phyloP scores from a whole-genome alignment of 495 filamentous ascomycete genomes.

The Schizothecium vesticola region DNA sequence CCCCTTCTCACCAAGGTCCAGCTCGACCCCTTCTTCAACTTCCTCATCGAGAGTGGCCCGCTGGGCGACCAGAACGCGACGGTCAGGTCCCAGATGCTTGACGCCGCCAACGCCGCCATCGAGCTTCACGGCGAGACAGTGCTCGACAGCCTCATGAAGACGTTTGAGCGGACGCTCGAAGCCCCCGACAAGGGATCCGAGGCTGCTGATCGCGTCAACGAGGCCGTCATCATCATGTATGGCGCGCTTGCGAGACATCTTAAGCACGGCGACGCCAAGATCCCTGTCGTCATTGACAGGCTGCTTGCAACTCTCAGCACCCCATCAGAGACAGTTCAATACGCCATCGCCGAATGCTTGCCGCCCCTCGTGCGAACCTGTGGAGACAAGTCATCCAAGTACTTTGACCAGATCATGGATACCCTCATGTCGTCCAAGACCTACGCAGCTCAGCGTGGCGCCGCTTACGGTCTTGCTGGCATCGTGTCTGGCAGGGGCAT shows the following conservation, averaged over 20 bases:
- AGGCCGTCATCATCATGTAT: conserved; percentile 95
- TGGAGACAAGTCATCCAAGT: conserved; percentile 66
- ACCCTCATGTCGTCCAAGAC: conserved; percentile 76
- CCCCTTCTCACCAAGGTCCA: conserved; percentile 58
- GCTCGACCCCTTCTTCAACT: conserved; percentile 71
- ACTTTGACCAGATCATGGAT: conserved; percentile 74
- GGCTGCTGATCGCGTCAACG: conserved; percentile 79
- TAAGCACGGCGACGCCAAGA: conserved; percentile 70
- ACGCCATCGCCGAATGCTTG: conserved; percentile 88
- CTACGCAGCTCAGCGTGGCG: conserved; percentile 85
- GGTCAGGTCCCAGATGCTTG: conserved; percentile 88
- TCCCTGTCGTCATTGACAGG: conserved; percentile 78
- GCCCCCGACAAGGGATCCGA: conserved; percentile 72
- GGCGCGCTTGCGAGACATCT: conserved; percentile 88
- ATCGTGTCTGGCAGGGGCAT: conserved; percentile 82
- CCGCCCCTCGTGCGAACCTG: conserved; percentile 82
- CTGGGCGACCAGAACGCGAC: conserved; percentile 69
- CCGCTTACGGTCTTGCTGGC: conserved; percentile 91
- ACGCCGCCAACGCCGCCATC: conserved; percentile 78
- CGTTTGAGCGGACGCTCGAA: conserved; percentile 79
- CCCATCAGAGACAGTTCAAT: conserved; percentile 95
- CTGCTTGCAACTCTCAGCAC: conserved; percentile 82
- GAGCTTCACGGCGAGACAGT: conserved; percentile 68
- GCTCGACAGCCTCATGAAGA: conserved; percentile 85
- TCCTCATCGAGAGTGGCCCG: conserved; percentile 78